Evolutionary conservation across 1,284 basidiomycete genomes (phyloP).

Genomic region (Trametes hirsuta): DNA sequence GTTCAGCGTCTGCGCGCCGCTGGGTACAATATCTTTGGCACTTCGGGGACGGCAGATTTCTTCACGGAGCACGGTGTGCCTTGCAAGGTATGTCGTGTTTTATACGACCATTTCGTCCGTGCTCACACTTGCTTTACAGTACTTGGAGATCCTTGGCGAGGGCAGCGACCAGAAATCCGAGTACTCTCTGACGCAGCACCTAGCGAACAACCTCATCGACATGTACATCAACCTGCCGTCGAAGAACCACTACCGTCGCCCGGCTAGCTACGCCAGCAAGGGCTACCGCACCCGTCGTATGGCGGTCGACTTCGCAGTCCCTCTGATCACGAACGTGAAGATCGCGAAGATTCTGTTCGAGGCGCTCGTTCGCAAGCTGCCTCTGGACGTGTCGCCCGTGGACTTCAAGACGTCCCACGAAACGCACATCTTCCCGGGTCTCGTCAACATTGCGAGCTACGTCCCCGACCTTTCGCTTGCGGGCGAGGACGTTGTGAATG

Average conservation of each 20-base stretch:
- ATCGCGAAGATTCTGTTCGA: constrained; percentile 97
- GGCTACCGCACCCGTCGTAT: constrained; percentile 97
- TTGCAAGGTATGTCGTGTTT: constrained; percentile 66
- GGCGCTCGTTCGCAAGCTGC: constrained; percentile 87
- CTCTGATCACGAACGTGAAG: constrained; percentile 98
- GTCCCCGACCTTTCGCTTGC: constrained; percentile 73
- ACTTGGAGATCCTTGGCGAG: constrained; percentile 86
- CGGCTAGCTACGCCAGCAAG: constrained; percentile 96
- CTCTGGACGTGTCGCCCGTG: constrained; percentile 88
- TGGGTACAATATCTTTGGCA: constrained; percentile 97
- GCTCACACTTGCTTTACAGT: constrained; percentile 44
- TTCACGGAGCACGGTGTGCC: constrained; percentile 84
- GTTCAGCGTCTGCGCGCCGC: constrained; percentile 96
- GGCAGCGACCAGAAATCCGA: constrained; percentile 89
- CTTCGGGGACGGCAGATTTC: constrained; percentile 96
- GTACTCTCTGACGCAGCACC: constrained; percentile 92
- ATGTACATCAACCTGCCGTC: constrained; percentile 99
- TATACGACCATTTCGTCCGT: not conserved
- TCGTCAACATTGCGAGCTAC: constrained; percentile 89
- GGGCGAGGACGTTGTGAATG: constrained; percentile 69
- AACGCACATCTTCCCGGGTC: constrained; percentile 90
- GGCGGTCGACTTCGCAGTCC: constrained; percentile 99
- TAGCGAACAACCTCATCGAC: constrained; percentile 96
- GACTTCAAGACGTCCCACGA: constrained; percentile 96
- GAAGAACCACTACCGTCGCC: constrained; percentile 97